A percentile compares a stretch with the other conserved stretches of the same genome.
These are phyloP conservation scores for Thelephora terrestris DNA, from an alignment of 1,284 basidiomycete species.

Conservation along the genomic window DNA sequence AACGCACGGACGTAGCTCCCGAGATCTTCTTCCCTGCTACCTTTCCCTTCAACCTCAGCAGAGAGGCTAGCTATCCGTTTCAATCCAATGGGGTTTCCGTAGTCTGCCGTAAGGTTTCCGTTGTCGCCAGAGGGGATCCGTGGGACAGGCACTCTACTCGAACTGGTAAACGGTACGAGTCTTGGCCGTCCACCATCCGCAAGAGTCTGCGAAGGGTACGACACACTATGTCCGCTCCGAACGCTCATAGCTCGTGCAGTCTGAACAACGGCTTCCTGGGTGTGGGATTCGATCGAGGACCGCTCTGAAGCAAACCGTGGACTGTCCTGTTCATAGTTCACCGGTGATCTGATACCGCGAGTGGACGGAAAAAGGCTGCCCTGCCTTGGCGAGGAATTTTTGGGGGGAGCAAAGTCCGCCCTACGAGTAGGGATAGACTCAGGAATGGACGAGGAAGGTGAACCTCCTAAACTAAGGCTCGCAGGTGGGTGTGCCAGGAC, in stretches of 20 bases:
- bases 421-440: conserved; percentile 56
- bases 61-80: conserved; percentile 54
- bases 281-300: conserved; percentile 23
- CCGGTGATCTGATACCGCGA: conserved; percentile 12
- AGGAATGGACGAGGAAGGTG: conserved; percentile 53
- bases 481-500: conserved; percentile 4
- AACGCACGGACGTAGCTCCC: conserved; percentile 57
- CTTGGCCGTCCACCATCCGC: conserved; percentile 34
- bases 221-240: conserved; percentile 30
- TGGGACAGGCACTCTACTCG: conserved; percentile 56
- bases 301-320: conserved; percentile 5
- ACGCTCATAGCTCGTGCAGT: conserved; percentile 39
- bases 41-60: conserved; percentile 38
- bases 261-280: conserved; percentile 37
- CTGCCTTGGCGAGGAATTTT: conserved; percentile 22
- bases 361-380: conserved; percentile 3
- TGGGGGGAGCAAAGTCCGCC: conserved; percentile 51
- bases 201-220: conserved; percentile 21
- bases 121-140: conserved; percentile 22
- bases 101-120: conserved; percentile 9
- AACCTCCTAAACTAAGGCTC: conserved; percentile 25
- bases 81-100: conserved; percentile 10
- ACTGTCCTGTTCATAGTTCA: conserved; percentile 8
- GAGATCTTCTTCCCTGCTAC: conserved; percentile 42
- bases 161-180: conserved; percentile 65